phyloP scores from a whole-genome alignment of 331 rosid species.

The Malus hybrid region DNA sequence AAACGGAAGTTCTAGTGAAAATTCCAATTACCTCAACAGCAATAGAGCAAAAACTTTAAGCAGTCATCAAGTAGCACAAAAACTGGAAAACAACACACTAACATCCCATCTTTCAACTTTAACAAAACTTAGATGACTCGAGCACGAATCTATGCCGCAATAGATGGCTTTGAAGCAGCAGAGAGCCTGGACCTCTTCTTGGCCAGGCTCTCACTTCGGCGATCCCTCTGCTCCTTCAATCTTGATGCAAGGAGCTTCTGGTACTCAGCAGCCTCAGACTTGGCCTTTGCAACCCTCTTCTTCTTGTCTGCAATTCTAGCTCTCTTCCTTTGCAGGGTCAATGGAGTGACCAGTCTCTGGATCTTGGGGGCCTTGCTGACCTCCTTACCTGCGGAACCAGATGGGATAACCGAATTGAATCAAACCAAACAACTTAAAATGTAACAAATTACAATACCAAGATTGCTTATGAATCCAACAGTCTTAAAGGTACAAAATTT shows the following conservation, averaged over 20 bases:
- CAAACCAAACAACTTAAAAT: background rate
- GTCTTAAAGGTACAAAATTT: background rate
- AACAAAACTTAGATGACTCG: constrained; percentile 12
- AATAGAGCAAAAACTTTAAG: background rate
- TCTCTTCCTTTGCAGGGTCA: constrained; percentile 51
- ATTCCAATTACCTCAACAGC: constrained; percentile 9
- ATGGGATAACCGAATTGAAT: background rate
- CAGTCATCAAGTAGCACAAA: constrained; percentile 1
- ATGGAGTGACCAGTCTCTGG: constrained; percentile 56
- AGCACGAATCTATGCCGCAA: constrained; percentile 18
- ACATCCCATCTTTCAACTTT: background rate
- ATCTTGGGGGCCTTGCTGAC: constrained; percentile 56
- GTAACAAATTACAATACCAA: background rate
- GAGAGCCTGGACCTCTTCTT: constrained; percentile 58
- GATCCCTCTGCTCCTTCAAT: constrained; percentile 57
- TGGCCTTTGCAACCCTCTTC: constrained; percentile 44
- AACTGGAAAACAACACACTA: background rate
- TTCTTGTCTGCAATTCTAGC: constrained; percentile 47
- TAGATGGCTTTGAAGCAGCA: constrained; percentile 42
- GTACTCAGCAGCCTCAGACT: constrained; percentile 48
- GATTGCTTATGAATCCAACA: background rate
- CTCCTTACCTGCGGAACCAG: constrained; percentile 30
- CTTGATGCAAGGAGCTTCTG: constrained; percentile 51
- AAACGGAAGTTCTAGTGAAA: background rate
- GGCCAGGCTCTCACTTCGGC: constrained; percentile 53